Evolutionary conservation across 495 filamentous ascomycete genomes (phyloP).

Genomic region (Thermothielavioides terrestris): DNA sequence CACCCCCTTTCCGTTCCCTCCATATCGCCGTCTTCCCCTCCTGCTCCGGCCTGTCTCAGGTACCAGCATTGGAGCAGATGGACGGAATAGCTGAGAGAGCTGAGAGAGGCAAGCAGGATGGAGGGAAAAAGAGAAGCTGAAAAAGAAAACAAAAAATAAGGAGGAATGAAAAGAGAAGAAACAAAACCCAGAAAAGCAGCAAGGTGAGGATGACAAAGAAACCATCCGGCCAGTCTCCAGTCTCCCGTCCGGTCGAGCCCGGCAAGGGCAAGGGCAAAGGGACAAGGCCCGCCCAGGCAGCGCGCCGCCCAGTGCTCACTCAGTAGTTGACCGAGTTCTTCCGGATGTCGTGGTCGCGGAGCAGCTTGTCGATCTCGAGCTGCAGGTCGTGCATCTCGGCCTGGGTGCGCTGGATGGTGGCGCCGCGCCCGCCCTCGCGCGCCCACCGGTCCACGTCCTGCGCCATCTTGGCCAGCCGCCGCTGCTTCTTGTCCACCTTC

Average conservation of each 20-base stretch:
- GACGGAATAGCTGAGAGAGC: no score
- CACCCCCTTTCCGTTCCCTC: no score
- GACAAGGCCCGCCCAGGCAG: no score
- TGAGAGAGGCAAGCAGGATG: no score
- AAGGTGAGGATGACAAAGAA: neutral
- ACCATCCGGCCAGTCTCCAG: no score
- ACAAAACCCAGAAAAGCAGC: neutral
- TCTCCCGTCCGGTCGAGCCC: no score
- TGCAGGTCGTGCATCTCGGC: constrained; percentile 57
- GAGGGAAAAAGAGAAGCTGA: neutral
- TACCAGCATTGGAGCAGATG: no score
- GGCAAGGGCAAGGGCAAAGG: no score
- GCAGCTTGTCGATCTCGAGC: constrained; percentile 52
- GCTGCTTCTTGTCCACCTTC: constrained; percentile 79
- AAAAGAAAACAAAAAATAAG: neutral
- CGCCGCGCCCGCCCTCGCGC: constrained; percentile 59
- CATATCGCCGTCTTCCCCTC: neutral
- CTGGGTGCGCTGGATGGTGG: constrained; percentile 72
- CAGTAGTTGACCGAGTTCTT: constrained; percentile 11
- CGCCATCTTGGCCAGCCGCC: constrained; percentile 64
- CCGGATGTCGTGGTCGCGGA: constrained; percentile 39
- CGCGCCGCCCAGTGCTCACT: neutral
- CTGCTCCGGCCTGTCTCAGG: no score
- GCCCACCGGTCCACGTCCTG: constrained; percentile 78
- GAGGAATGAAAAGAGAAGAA: neutral